Base-by-base conservation (phyloP, 2,329 filamentous ascomycete species). In the Bipolaris oryzae region DNA sequence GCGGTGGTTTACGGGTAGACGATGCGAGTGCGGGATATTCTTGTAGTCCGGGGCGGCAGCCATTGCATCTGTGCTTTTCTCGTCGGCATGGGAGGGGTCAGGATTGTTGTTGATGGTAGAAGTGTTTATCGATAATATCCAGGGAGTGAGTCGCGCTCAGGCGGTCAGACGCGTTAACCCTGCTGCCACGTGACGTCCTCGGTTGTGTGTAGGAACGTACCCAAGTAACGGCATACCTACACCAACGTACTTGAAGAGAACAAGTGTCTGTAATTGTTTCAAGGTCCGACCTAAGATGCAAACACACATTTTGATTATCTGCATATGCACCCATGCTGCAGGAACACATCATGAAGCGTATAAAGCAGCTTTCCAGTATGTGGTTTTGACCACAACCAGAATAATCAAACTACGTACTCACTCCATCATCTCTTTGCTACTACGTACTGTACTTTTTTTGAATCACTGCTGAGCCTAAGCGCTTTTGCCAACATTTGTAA, bases 21-120 rank as follows among this genome's bases (percentile, higher is more conserved):
- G 87, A 62, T 92, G 81, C 25, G 85, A 83, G 48, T 90, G 88
- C n/a, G 88, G 84, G 47, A 95, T 84, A 63, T 88, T 87, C 53
- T 87, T 86, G 49, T 85, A 87, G 44, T 89, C 90, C 16, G 91
- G 90, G 35, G 91, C 80, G 53, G 88, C 88, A 57, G 89, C 77
- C 50, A 69, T 73, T 45, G 66, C 57, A 60, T 64, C 58, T 46
- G 66, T 60, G 68, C 66, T 45, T 46, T 57, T 31, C 69, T 66
- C 63, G 63, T 67, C 69, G 69, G 69, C 72, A 72, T 73, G 60
- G 60, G 60, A 60, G 45, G 57, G 49, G 47, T 54, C 53, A 42
- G 38, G 51, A 46, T 45, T 41, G 50, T 56, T 56, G 47, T 50
- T 53, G 47, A 45, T 61, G 48, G 35, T 57, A 51, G 62, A 63